Evolutionary conservation across 2,329 filamentous ascomycete genomes (phyloP).

Genomic region (Pseudogymnoascus sp.): DNA sequence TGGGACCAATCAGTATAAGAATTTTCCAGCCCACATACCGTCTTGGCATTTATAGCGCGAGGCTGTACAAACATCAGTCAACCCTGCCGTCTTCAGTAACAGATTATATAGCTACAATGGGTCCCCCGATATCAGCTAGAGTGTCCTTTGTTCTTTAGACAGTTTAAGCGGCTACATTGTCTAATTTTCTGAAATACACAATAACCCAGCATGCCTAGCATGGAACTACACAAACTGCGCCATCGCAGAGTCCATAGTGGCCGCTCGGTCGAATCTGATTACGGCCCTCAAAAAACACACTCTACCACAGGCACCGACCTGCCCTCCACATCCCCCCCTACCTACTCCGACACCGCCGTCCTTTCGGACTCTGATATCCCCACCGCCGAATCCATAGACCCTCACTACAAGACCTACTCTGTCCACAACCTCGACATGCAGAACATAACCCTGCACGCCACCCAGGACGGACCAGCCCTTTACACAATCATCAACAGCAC

Average conservation of each 20-base stretch:
- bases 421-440: constrained; percentile 2
- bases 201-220: not conserved
- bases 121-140: not conserved
- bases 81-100: not conserved
- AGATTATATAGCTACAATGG: not conserved
- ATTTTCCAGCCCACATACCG: not conserved
- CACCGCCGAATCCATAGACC: not conserved
- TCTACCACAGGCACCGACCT: not conserved
- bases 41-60: not conserved
- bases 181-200: not conserved
- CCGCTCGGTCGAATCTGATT: not conserved
- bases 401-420: not conserved
- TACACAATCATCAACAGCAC: constrained; percentile 1
- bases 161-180: not conserved
- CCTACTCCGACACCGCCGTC: not conserved
- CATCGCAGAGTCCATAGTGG: not conserved
- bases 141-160: not conserved
- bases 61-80: not conserved
- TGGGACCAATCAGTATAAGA: not conserved
- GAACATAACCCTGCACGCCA: not conserved
- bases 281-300: not conserved
- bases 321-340: not conserved
- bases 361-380: not conserved
- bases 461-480: not conserved
- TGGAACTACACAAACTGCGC: constrained; percentile 3